Base-by-base conservation (phyloP, 345 rosid genomes). In the Brassica incana region DNA sequence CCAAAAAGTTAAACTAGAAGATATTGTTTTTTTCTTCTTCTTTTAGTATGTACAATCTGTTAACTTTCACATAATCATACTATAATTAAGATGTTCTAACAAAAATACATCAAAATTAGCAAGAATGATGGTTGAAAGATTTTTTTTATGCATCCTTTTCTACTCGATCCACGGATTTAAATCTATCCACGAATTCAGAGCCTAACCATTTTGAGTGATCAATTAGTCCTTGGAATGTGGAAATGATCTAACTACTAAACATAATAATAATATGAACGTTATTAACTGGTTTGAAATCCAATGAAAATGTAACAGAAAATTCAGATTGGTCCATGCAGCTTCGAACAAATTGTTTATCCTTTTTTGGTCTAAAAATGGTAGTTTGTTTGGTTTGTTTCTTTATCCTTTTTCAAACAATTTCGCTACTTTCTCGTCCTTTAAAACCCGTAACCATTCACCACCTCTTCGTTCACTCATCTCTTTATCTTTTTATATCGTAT, bases 261-360 rank as follows among this genome's bases (percentile, higher is more conserved):
- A 48, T 10, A 43, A 45, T 11, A 45, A 45, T 45, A 0, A 11
- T 9, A 11, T 43, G 0, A 43, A 43, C 50, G 50, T 9, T 52
- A 2, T 52, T n/a, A 3, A 36, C 8, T 35, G 56, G 54, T 48
- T 6, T 48, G 58, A 6, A 67, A 54, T 58, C 14, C 15, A 65
- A 30, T 32, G 33, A 18, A 43, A 74, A 64, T 61, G 67, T 67
- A 27, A 73, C 33, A 30, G 69, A 73, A 6, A 8, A 67, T 64
- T 74, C 33, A 29, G 67, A 29, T 58, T 59, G n/a, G 48, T 40
- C 45, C 5, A 67, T 76, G 69, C 74, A 68, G 65, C 12, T 71
- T 77, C 64, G 23, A 45, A 40, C 45, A 68, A 27, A 54, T n/a
- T 43, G 29, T 32, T 29, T 52, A 52, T 45, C 63, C 62, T 30